Evolutionary conservation across 2,329 filamentous ascomycete genomes (phyloP), one percentile per base, ranked within the genome.

Genomic region (Fusarium veterinarium): DNA sequence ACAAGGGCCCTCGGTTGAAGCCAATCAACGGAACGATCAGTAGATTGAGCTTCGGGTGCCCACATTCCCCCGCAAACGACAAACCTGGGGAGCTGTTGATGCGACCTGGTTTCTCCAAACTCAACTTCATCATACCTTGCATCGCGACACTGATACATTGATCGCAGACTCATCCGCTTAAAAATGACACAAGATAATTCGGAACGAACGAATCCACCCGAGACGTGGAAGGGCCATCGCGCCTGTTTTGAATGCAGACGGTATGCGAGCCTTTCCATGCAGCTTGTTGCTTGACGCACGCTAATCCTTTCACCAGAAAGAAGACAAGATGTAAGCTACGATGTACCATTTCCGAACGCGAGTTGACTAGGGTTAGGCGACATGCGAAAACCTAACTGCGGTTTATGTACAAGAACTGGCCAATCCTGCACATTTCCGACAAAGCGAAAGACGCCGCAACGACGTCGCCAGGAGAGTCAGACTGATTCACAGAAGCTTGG

Each of bases 271-370:
- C 31, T 37, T 16, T 25, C 31, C 5, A 2, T 9, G 2, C 5
- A 1, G 2, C 49, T 28, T 52, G 23, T 38, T 3, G 13, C 7
- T 12, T 23, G 11, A 33, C 6, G 6, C 30, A 35, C 2, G 30
- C 31, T 51, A 35, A 51, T 25, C 11, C 8, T 4, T 3, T 4
- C 2, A 2, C 7, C 19, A 53, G 49, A 10, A 53, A 53, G 33
- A 53, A 53, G 49, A 53, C 49, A 6, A 11, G 49, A 38, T 53
- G 49, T 53, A 40, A 4, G 33, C 3, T 38, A 9, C 19, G 13
- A 16, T 5, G n/a, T 16, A 1, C 23, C 0, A 8, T 9, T 20
- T 17, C 10, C 5, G 33, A 38, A 2, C 8, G 13, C 17, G 13
- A 37, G 5, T 6, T 38, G 33, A 52, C 10, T 0, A 12, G 25